Base-by-base conservation (phyloP, 2,329 filamentous ascomycete species). In the Aspergillus puulaauensis region DNA sequence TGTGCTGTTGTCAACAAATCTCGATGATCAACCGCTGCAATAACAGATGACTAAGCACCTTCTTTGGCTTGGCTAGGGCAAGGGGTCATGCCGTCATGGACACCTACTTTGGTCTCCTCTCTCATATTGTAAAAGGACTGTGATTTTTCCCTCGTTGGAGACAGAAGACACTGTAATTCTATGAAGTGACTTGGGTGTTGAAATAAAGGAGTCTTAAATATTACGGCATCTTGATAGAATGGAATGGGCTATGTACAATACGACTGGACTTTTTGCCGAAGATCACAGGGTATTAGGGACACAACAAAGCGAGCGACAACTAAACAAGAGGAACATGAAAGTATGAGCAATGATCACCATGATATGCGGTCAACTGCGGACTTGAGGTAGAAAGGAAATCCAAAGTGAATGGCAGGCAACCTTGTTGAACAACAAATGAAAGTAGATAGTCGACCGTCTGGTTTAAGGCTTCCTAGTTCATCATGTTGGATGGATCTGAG, bases 401-500 rank as follows among this genome's bases (percentile, higher is more conserved):
- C 3, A 41, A 19, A 40, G 35, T 24, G 48, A 41, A 37, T 24
- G 35, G 31, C 19, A 11, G n/a, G 11, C 21, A 48, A 21, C 27
- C 19, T 17, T 9, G 11, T 3, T 6, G 8, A 17, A 24, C 11
- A 24, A 15, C 23, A 46, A 31, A 9, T 3, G 11, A n/a, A 21
- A 14, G 5, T 35, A 21, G 27, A 48, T 24, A 31, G 23, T 24
- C 35, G 14, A 11, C 17, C 4, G 19, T 41, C 44, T 31, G 27
- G 14, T 41, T 53, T 17, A 11, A 47, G 40, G n/a, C 47, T 7
- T n/a, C 60, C 50, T 43, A 40, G 17, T 37, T n/a, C 37, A 23
- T 24, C 15, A 33, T 40, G 9, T 35, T 40, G 27, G 54, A 23
- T 47, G 52, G 31, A 31, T 72, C 67, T 17, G 70, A 70, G 52